Percentiles rank a stretch among this genome's conserved stretches.
These are phyloP conservation scores for Skeletonema potamos DNA, from an alignment of 108 stramenopile genomes.

Conservation along the genomic window DNA sequence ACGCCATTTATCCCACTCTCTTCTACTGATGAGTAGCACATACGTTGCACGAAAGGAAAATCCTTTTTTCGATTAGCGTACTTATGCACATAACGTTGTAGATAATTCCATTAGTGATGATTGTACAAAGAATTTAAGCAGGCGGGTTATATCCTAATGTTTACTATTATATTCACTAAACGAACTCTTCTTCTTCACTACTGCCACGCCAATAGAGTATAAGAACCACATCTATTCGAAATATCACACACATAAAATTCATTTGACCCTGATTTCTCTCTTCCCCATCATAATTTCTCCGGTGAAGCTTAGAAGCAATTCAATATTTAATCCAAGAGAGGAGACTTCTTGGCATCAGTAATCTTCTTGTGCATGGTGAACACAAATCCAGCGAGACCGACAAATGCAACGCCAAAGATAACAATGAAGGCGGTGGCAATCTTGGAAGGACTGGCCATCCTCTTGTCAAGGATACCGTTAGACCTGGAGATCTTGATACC, in stretches of 20 bases:
- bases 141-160: neutral
- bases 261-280: neutral
- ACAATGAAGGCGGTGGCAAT: slow-evolving; percentile 55
- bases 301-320: no score
- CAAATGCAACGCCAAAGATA: slow-evolving; percentile 49
- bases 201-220: no score
- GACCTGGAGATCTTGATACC: slow-evolving; percentile 22
- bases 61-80: no score
- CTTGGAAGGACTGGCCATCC: slow-evolving; percentile 16
- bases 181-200: no score
- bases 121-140: neutral
- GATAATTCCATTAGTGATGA: no score
- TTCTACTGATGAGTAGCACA: neutral
- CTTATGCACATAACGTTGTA: no score
- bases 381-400: slow-evolving; percentile 51
- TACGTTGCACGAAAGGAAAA: neutral
- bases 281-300: no score
- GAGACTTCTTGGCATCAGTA: slow-evolving; percentile 2
- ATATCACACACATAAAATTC: neutral
- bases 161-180: no score
- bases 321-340: neutral
- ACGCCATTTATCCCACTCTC: neutral
- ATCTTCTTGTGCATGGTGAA: slow-evolving; percentile 44
- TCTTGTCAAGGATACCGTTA: slow-evolving; percentile 10
- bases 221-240: no score